phyloP scores from a whole-genome alignment of 331 rosid species.

The Stylosanthes scabra region DNA sequence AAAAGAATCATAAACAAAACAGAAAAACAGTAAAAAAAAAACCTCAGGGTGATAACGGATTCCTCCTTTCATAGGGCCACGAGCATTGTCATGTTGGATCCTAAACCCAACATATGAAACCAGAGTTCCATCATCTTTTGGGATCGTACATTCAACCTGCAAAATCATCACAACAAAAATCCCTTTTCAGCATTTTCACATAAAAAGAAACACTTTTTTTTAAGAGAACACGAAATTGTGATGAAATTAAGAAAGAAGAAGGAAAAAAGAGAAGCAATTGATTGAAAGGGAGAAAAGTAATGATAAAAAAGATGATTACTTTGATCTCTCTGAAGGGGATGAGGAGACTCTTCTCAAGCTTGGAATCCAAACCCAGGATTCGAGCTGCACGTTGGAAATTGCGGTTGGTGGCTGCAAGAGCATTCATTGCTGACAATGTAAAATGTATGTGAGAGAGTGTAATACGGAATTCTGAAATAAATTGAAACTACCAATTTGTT shows the following conservation, averaged over 20 bases:
- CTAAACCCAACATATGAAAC: slow-evolving; percentile 59
- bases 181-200: slow-evolving; percentile 15
- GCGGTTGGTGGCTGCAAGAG: slow-evolving; percentile 58
- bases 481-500: background rate
- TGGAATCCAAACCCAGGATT: slow-evolving; percentile 57
- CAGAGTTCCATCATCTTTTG: slow-evolving; percentile 59
- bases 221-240: background rate
- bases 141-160: slow-evolving; percentile 65
- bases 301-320: slow-evolving; percentile 26
- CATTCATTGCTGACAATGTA: slow-evolving; percentile 46
- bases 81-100: slow-evolving; percentile 65
- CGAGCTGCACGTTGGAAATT: slow-evolving; percentile 58
- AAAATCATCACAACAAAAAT: slow-evolving; percentile 21
- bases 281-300: background rate
- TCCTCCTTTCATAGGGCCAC: slow-evolving; percentile 70
- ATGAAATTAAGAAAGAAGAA: background rate
- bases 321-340: slow-evolving; percentile 61
- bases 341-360: slow-evolving; percentile 60
- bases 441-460: background rate
- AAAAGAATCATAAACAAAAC: background rate
- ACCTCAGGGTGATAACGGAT: slow-evolving; percentile 68
- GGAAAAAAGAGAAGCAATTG: background rate
- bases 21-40: background rate
- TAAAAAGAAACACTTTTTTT: background rate
- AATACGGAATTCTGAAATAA: background rate